A percentile compares a stretch with the other conserved stretches of the same genome.
These are phyloP conservation scores for Rhododendron ovatum DNA, from an alignment of 148 eudicot species.

Conservation along the genomic window DNA sequence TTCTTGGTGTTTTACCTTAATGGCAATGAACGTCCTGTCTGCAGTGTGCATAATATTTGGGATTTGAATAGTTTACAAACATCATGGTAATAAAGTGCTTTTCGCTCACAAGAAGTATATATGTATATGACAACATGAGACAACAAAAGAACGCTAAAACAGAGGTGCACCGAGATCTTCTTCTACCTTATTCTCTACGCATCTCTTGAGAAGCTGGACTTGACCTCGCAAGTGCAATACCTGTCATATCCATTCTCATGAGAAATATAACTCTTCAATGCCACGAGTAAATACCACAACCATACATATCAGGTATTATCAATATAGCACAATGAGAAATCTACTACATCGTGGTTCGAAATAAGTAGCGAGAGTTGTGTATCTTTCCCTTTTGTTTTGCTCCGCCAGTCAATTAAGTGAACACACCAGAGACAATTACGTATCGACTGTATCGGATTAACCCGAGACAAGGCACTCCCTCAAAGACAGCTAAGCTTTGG, in stretches of 20 bases:
- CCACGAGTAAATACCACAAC: not conserved
- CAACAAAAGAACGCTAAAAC: constrained; percentile 6
- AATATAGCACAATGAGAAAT: not conserved
- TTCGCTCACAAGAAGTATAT: not conserved
- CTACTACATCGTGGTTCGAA: not conserved
- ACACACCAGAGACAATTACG: not conserved
- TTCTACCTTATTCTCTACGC: constrained; percentile 52
- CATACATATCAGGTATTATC: not conserved
- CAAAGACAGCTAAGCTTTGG: not conserved
- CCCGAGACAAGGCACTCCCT: not conserved
- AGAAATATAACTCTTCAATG: not conserved
- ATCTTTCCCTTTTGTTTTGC: not conserved
- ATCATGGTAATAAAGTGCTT: not conserved
- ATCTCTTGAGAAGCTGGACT: constrained; percentile 61
- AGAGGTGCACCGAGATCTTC: constrained; percentile 47
- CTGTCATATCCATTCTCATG: constrained; percentile 35
- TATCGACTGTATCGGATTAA: not conserved
- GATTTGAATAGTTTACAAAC: constrained; percentile 14
- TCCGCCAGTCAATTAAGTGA: not conserved
- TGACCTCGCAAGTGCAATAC: constrained; percentile 78
- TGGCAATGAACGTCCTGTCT: constrained; percentile 8
- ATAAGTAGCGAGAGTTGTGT: not conserved
- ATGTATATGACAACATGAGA: not conserved
- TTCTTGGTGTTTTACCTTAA: constrained; percentile 9
- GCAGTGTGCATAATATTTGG: constrained; percentile 13